phyloP scores from a whole-genome alignment of 371 early-diverging fungal species.

The Saksenaea oblongispora region DNA sequence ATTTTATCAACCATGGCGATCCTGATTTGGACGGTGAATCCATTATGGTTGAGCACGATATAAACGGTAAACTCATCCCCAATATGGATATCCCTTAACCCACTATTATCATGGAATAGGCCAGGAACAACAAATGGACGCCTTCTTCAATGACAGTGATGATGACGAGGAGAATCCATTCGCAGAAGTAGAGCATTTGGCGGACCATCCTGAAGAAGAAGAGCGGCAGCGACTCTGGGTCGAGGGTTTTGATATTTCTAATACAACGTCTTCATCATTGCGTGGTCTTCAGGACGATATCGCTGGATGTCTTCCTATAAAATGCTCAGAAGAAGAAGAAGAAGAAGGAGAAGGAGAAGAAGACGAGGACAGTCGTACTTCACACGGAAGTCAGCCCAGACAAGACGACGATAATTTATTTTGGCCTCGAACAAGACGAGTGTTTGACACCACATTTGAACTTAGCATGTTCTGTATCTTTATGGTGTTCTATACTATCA shows the following conservation, averaged over 20 bases:
- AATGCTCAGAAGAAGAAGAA: not conserved
- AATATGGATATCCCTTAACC: not conserved
- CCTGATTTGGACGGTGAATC: constrained; percentile 5
- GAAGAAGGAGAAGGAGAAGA: not conserved
- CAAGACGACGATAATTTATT: not conserved
- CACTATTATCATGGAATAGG: not conserved
- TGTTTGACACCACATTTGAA: constrained; percentile 9
- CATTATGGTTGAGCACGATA: constrained; percentile 2
- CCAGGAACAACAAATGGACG: not conserved
- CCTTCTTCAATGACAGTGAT: constrained; percentile 4
- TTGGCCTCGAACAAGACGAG: constrained; percentile 1
- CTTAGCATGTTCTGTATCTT: constrained; percentile 14
- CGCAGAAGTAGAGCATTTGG: constrained; percentile 10
- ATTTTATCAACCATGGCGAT: not conserved
- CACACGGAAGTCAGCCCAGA: not conserved
- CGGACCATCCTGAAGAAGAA: constrained; percentile 9
- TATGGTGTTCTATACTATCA: constrained; percentile 16
- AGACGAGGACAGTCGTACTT: constrained; percentile 1
- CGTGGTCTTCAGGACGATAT: not conserved
- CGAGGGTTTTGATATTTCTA: not conserved
- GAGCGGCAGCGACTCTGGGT: not conserved
- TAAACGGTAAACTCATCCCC: not conserved
- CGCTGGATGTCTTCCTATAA: not conserved
- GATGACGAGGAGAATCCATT: constrained; percentile 7
- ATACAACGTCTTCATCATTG: not conserved